phyloP scores from a whole-genome alignment of 1,139 yeast genomes.

The Wickerhamomyces sp. region DNA sequence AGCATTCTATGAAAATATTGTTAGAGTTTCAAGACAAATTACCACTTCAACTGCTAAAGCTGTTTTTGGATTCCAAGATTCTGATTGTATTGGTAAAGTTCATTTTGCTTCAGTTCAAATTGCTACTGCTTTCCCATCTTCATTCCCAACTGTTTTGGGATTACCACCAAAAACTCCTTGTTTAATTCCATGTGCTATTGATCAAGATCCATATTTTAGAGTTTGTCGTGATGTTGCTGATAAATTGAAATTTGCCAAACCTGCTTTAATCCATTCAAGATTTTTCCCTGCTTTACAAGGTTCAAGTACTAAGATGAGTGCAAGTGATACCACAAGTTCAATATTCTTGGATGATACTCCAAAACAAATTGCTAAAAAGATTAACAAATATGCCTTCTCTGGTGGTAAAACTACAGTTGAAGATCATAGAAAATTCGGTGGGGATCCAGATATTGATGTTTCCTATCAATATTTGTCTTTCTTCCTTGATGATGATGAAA shows the following conservation, averaged over 20 bases:
- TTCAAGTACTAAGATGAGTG: constrained; percentile 94
- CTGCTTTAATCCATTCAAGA: constrained; percentile 87
- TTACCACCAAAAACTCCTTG: constrained; percentile 86
- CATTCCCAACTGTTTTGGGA: constrained; percentile 91
- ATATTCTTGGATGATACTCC: constrained; percentile 95
- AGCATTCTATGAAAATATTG: constrained; percentile 90
- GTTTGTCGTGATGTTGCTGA: constrained; percentile 97
- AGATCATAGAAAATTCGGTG: constrained; percentile 86
- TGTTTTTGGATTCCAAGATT: constrained; percentile 95
- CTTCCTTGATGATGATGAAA: constrained; percentile 83
- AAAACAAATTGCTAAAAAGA: constrained; percentile 86
- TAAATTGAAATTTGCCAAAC: constrained; percentile 85
- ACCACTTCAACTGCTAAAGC: constrained; percentile 95
- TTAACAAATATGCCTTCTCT: constrained; percentile 93
- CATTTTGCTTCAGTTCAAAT: constrained; percentile 97
- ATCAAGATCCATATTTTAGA: constrained; percentile 97
- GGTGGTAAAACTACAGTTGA: constrained; percentile 90
- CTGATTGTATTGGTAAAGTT: constrained; percentile 89
- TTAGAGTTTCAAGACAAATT: constrained; percentile 89
- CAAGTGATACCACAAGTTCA: constrained; percentile 78
- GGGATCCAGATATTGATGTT: constrained; percentile 93
- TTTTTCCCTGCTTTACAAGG: constrained; percentile 99
- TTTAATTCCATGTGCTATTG: constrained; percentile 98
- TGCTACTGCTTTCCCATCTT: constrained; percentile 91
- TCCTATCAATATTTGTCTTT: constrained; percentile 90